Percentiles rank a stretch among this genome's conserved stretches.
Conservation (phyloP, 257 asterid species). For the Prunella vulgaris region DNA sequence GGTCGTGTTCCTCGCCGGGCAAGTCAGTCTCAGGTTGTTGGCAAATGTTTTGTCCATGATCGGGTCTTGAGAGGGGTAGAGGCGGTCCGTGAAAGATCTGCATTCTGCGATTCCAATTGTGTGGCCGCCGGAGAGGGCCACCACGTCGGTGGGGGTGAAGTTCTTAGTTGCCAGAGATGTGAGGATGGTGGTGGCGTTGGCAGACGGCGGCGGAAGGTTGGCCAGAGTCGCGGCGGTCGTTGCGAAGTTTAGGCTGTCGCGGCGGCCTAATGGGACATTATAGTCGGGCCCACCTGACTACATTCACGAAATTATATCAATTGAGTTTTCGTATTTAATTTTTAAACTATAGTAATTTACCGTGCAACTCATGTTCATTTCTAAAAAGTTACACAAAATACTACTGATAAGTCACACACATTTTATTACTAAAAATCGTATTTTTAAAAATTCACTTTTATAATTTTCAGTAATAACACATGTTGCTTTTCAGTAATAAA, state of each 20-base stretch:
- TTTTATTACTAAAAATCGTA: too few species aligned
- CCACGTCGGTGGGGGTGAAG: constrained; percentile 52
- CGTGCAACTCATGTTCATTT: too few species aligned
- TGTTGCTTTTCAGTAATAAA: too few species aligned
- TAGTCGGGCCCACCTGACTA: constrained; percentile 72
- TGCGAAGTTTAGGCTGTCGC: constrained; percentile 50
- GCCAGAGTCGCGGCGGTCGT: constrained; percentile 34
- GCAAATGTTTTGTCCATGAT: constrained; percentile 55
- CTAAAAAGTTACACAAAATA: too few species aligned
- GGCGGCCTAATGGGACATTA: constrained; percentile 56
- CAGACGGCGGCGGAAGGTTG: constrained; percentile 57
- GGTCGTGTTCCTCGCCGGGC: constrained; percentile 43
- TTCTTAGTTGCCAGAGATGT: constrained; percentile 38
- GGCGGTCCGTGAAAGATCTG: constrained; percentile 52
- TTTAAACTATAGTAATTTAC: too few species aligned
- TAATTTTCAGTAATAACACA: too few species aligned
- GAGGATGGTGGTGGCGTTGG: constrained; percentile 46
- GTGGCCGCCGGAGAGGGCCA: constrained; percentile 84
- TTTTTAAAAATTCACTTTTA: too few species aligned
- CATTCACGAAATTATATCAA: neutral
- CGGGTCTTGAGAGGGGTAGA: constrained; percentile 67
- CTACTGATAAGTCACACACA: too few species aligned
- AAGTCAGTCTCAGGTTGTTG: constrained; percentile 31
- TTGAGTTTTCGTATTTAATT: too few species aligned
- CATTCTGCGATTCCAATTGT: constrained; percentile 67